Percentiles rank a stretch among this genome's conserved stretches.
phyloP scores from a whole-genome alignment of 371 early-diverging fungal genomes.

The Rhizomucor pusillus region DNA sequence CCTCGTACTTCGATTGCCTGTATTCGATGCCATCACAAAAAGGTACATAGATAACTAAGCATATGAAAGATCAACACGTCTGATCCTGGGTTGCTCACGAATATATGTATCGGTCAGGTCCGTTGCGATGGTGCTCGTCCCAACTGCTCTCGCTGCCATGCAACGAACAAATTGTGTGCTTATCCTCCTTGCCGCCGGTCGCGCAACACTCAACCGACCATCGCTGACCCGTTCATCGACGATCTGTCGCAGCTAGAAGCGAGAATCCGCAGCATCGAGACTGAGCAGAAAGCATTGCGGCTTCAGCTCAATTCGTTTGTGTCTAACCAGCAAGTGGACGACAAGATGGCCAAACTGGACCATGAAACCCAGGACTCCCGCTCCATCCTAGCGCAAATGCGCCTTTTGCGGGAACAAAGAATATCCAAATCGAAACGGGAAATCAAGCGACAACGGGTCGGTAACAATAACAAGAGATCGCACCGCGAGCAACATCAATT shows the following conservation, averaged over 20 bases:
- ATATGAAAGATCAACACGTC: background rate
- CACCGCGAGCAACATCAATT: background rate
- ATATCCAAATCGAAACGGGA: constrained; percentile 26
- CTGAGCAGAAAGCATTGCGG: constrained; percentile 24
- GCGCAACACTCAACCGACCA: constrained; percentile 41
- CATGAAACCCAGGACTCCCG: constrained; percentile 40
- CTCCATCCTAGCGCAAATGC: constrained; percentile 32
- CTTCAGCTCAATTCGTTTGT: constrained; percentile 13
- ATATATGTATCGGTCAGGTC: constrained; percentile 18
- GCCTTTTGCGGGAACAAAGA: constrained; percentile 32
- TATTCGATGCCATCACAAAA: constrained; percentile 42
- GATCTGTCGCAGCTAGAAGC: constrained; percentile 36
- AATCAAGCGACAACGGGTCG: background rate
- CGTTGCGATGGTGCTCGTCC: constrained; percentile 45
- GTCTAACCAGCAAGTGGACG: constrained; percentile 6
- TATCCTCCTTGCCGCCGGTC: constrained; percentile 46
- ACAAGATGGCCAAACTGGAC: constrained; percentile 29
- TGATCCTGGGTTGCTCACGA: no score
- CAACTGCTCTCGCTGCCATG: constrained; percentile 36
- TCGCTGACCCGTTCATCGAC: constrained; percentile 44
- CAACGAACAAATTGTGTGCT: constrained; percentile 36
- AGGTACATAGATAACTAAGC: constrained; percentile 14
- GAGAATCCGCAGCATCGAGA: constrained; percentile 34
- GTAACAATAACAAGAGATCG: background rate
- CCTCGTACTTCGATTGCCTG: constrained; percentile 42